Percentiles rank a stretch among this genome's conserved stretches.
phyloP scores from a whole-genome alignment of 805 yeast species.

The Sugiyamaella chiloensis region DNA sequence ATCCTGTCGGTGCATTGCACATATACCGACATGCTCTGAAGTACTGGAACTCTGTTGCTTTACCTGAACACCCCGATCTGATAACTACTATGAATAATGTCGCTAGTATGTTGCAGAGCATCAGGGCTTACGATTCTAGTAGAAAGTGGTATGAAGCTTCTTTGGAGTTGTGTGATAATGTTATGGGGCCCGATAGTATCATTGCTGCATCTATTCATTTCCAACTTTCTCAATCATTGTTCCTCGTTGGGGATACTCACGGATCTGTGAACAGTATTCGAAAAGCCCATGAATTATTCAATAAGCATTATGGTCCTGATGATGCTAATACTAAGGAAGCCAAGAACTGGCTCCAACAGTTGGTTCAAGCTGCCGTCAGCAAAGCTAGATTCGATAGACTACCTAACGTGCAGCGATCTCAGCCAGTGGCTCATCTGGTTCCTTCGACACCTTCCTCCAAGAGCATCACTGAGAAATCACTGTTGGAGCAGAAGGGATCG shows the following conservation, averaged over 20 bases:
- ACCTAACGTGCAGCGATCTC: slow-evolving; percentile 2
- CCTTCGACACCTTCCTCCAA: slow-evolving; percentile 7
- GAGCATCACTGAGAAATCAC: slow-evolving; percentile 2
- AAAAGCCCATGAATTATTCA: slow-evolving; percentile 56
- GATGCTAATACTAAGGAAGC: slow-evolving; percentile 67
- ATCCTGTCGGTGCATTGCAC: slow-evolving; percentile 58
- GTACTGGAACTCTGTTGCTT: slow-evolving; percentile 57
- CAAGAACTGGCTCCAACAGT: slow-evolving; percentile 57
- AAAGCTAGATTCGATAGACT: slow-evolving; percentile 40
- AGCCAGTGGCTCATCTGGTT: neutral
- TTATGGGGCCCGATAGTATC: slow-evolving; percentile 58
- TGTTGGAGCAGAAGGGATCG: slow-evolving; percentile 19
- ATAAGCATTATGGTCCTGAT: slow-evolving; percentile 59
- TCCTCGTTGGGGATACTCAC: slow-evolving; percentile 49
- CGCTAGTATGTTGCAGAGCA: slow-evolving; percentile 55
- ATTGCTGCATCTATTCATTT: slow-evolving; percentile 64
- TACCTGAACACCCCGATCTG: slow-evolving; percentile 65
- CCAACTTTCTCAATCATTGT: slow-evolving; percentile 63
- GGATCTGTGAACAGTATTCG: slow-evolving; percentile 56
- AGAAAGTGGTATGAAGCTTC: slow-evolving; percentile 53
- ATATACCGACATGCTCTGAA: slow-evolving; percentile 58
- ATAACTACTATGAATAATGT: slow-evolving; percentile 61
- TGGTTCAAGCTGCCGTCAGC: slow-evolving; percentile 48
- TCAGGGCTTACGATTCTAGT: slow-evolving; percentile 48
- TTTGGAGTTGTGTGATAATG: slow-evolving; percentile 45